Base-by-base conservation (phyloP, 2,329 filamentous ascomycete species). In the Lecanicillium sp. region DNA sequence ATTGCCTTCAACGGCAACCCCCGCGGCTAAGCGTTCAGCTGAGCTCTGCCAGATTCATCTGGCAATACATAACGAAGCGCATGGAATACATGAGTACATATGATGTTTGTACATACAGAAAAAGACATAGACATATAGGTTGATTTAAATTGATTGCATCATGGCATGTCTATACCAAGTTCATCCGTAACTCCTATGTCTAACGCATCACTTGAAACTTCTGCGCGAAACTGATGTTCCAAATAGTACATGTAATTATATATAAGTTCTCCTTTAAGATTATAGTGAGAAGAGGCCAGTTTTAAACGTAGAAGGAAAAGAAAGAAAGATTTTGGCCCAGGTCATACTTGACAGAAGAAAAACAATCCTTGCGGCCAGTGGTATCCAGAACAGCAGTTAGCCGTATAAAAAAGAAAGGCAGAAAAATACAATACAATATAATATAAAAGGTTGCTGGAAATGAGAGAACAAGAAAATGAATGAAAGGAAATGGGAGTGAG, bases 381-480 rank as follows among this genome's bases (percentile, higher is more conserved):
- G 48, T 65, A 65, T 65, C 63, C 63, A 64, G 61, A 64, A 65
- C 63, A 65, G 61, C 61, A n/a, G n/a, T n/a, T 54, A 60, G 60
- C 61, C 57, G 52, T 54, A 58, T 52, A 51, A 46, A 50, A 45
- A 48, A 55, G 49, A 51, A 48, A 40, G 30, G n/a, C n/a, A n/a
- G 24, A 33, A 45, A 49, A 52, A 24, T 27, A 43, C 29, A 50
- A 19, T 44, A 39, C 27, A n/a, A 19, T 39, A 15, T 21, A 49
- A 40, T 37, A 27, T 33, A 49, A 37, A 49, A 36, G n/a, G n/a
- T n/a, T n/a, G n/a, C n/a, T n/a, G n/a, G n/a, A n/a, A 50, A 46
- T 33, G 29, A 33, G 37, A 54, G 49, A 46, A 43, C 32, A 51
- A 51, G 38, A 44, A 39, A 50, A 37, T 49, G 27, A 43, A 48